Conservation (phyloP, 495 filamentous ascomycete species). For the Hypoxylon crocopeplum region DNA sequence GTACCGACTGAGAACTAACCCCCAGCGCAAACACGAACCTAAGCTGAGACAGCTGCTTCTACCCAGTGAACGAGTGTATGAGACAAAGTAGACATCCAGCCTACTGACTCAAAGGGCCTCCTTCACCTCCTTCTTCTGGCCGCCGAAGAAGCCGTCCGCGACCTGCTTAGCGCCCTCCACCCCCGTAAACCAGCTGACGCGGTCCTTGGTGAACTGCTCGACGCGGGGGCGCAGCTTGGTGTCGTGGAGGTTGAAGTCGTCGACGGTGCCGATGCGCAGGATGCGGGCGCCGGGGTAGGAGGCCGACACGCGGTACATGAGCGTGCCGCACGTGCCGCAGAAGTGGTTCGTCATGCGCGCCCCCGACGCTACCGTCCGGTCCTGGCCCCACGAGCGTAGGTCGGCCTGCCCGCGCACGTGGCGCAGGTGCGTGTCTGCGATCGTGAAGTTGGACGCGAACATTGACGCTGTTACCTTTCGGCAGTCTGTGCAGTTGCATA, state of each 20-base stretch:
- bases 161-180: slow-evolving; percentile 42
- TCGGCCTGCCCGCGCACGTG: slow-evolving; percentile 56
- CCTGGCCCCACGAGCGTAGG: slow-evolving; percentile 50
- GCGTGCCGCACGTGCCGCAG: slow-evolving; percentile 59
- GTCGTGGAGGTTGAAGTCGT: slow-evolving; percentile 61
- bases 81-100: neutral
- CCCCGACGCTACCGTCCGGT: slow-evolving; percentile 48
- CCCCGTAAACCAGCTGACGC: slow-evolving; percentile 52
- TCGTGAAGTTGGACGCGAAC: slow-evolving; percentile 63
- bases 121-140: too few relatives aligned
- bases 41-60: too few relatives aligned
- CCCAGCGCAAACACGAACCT: too few relatives aligned
- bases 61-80: too few relatives aligned
- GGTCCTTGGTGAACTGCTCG: slow-evolving; percentile 53
- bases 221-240: slow-evolving; percentile 55
- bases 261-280: slow-evolving; percentile 60
- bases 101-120: neutral
- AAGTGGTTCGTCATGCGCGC: slow-evolving; percentile 63
- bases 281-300: slow-evolving; percentile 49
- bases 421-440: slow-evolving; percentile 48
- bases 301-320: slow-evolving; percentile 57
- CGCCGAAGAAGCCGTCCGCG: too few relatives aligned
- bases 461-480: slow-evolving; percentile 66
- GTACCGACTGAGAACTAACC: too few relatives aligned
- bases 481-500: slow-evolving; percentile 66